A percentile compares a stretch with the other conserved stretches of the same genome.
Conservation (phyloP, 2,329 filamentous ascomycete species). For the Coleophoma cylindrospora region DNA sequence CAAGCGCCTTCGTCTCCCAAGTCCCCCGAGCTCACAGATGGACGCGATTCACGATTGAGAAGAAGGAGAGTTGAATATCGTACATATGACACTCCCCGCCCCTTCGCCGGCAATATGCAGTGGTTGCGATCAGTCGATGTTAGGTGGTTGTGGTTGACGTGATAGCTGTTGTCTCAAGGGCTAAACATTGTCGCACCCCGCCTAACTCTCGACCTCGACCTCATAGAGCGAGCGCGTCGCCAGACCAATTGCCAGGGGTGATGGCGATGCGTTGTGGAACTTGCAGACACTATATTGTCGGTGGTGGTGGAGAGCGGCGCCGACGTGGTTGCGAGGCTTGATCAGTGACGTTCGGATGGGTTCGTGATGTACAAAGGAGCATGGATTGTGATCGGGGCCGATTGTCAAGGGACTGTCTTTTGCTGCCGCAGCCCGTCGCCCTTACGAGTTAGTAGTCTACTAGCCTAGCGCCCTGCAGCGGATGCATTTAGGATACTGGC, state of each 20-base stretch:
- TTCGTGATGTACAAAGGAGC: background rate
- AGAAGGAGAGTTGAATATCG: background rate
- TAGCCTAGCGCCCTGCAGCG: background rate
- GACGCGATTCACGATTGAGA: background rate
- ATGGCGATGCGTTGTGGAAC: too few species aligned
- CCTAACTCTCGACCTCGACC: constrained; percentile 8
- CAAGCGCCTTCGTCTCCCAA: background rate
- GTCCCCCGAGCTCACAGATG: too few species aligned
- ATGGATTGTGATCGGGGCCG: background rate
- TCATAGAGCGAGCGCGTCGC: constrained; percentile 13
- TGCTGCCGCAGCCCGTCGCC: background rate
- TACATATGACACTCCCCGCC: background rate
- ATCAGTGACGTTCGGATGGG: background rate
- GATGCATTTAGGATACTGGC: too few species aligned
- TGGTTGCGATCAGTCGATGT: too few species aligned
- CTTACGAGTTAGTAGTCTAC: background rate
- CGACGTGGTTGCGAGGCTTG: too few species aligned
- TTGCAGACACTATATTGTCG: background rate
- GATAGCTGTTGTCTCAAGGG: constrained; percentile 15
- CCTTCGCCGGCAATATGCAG: too few species aligned
- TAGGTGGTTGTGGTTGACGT: background rate
- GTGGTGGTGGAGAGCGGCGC: background rate
- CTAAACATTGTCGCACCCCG: constrained; percentile 20
- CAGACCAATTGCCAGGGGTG: constrained; percentile 1
- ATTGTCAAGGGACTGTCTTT: background rate